A percentile compares a stretch with the other conserved stretches of the same genome.
Conservation (phyloP, 2,329 filamentous ascomycete species). For the Penicillium sp. region DNA sequence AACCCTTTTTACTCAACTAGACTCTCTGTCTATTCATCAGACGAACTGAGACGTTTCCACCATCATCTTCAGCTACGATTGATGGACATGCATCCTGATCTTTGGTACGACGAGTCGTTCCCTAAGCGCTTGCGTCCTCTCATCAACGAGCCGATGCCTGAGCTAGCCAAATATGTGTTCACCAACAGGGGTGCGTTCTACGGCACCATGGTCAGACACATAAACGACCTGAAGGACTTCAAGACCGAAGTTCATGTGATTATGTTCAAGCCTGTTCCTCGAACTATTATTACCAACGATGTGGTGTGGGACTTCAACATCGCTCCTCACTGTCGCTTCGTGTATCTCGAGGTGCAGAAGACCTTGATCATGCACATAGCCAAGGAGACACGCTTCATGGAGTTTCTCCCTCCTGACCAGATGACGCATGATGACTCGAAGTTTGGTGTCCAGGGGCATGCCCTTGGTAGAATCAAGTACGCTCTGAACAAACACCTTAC, state of each 20-base stretch:
- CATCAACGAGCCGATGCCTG: neutral
- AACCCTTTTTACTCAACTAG: neutral
- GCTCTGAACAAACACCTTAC: slow-evolving; percentile 1
- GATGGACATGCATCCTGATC: neutral
- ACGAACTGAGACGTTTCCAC: neutral
- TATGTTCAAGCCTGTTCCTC: slow-evolving; percentile 1
- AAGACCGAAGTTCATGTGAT: neutral
- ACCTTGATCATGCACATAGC: slow-evolving; percentile 1
- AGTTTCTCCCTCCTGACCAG: neutral
- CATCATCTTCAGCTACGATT: neutral
- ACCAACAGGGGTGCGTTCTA: neutral
- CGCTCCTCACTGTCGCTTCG: slow-evolving; percentile 9
- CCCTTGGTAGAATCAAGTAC: slow-evolving; percentile 3
- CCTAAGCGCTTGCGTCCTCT: slow-evolving; percentile 5
- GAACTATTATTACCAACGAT: neutral
- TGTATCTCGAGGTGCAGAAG: slow-evolving; percentile 8
- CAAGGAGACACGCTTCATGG: slow-evolving; percentile 7
- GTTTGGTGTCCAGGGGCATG: slow-evolving; percentile 8
- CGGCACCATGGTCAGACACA: neutral
- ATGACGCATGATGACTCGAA: slow-evolving; percentile 5
- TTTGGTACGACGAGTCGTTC: neutral
- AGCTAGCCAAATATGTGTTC: neutral
- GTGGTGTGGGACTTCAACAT: neutral
- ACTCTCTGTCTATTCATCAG: neutral
- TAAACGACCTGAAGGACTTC: neutral